Conservation (phyloP, 2,329 filamentous ascomycete genomes). For the Trichoderma harzianum region DNA sequence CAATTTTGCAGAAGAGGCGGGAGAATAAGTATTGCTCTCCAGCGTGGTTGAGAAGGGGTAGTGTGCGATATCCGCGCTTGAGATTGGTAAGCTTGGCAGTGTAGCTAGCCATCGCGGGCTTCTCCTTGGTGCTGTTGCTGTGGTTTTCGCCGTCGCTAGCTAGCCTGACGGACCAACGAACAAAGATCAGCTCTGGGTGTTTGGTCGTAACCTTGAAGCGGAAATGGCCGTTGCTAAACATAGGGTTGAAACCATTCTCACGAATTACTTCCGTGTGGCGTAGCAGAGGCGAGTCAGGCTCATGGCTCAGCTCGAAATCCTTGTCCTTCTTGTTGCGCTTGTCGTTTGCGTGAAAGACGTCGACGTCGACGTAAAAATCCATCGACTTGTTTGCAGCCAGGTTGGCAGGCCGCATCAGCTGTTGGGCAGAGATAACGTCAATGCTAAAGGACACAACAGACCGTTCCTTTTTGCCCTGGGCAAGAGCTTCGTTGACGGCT, state of each 20-base stretch:
- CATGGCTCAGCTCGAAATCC: slow-evolving; percentile 50
- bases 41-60: slow-evolving; percentile 82
- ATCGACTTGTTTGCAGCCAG: slow-evolving; percentile 70
- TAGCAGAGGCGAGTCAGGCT: slow-evolving; percentile 61
- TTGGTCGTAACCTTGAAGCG: slow-evolving; percentile 86
- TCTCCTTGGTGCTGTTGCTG: slow-evolving; percentile 53
- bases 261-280: slow-evolving; percentile 76
- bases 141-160: slow-evolving; percentile 66
- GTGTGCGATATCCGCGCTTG: slow-evolving; percentile 86
- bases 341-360: slow-evolving; percentile 92
- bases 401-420: slow-evolving; percentile 78
- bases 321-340: slow-evolving; percentile 83
- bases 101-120: slow-evolving; percentile 74
- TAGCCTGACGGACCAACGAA: slow-evolving; percentile 89
- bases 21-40: slow-evolving; percentile 95
- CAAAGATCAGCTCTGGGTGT: slow-evolving; percentile 87
- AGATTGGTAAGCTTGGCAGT: slow-evolving; percentile 88
- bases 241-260: slow-evolving; percentile 91
- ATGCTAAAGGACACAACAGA: slow-evolving; percentile 83
- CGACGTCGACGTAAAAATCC: slow-evolving; percentile 92
- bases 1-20: slow-evolving; percentile 86
- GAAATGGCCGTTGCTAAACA: slow-evolving; percentile 72
- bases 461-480: slow-evolving; percentile 67
- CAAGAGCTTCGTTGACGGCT: slow-evolving; percentile 45
- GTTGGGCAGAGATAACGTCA: slow-evolving; percentile 88